A percentile compares a stretch with the other conserved stretches of the same genome.
Evolutionary conservation across 208 protist genomes (phyloP).

Genomic region (Wallacemonas sp.): DNA sequence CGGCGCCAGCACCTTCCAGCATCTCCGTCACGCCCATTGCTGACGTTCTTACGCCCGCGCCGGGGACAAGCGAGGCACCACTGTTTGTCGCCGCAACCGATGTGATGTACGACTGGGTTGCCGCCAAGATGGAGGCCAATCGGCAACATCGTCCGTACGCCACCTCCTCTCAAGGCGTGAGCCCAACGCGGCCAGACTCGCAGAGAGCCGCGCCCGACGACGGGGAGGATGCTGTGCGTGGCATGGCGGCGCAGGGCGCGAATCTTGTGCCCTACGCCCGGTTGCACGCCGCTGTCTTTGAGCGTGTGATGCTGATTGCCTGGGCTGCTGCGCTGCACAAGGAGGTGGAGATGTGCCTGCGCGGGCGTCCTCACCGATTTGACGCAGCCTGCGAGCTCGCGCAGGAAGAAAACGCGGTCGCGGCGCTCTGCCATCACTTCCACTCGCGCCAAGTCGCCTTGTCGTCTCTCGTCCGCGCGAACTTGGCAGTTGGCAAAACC

Average conservation of each 20-base stretch:
- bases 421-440: conserved; percentile 44
- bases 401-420: conserved; percentile 54
- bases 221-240: neutral
- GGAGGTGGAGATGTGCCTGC: conserved; percentile 69
- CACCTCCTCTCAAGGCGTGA: too few relatives aligned
- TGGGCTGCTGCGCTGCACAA: conserved; percentile 78
- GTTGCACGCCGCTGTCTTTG: conserved; percentile 30
- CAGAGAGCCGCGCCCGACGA: too few relatives aligned
- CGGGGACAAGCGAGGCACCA: neutral
- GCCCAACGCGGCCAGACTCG: too few relatives aligned
- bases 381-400: conserved; percentile 45
- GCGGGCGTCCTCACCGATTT: conserved; percentile 41
- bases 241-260: neutral
- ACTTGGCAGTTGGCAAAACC: conserved; percentile 56
- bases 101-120: neutral
- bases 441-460: conserved; percentile 65
- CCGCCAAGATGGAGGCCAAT: neutral
- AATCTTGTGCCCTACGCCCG: neutral
- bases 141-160: too few relatives aligned
- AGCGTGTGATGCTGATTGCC: conserved; percentile 61
- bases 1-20: neutral
- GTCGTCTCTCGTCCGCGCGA: conserved; percentile 57
- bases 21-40: neutral
- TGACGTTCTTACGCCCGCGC: neutral
- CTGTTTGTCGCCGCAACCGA: neutral